A percentile compares a stretch with the other conserved stretches of the same genome.
phyloP scores from a whole-genome alignment of 2,329 filamentous ascomycete species.

The Verruconis gallopava region DNA sequence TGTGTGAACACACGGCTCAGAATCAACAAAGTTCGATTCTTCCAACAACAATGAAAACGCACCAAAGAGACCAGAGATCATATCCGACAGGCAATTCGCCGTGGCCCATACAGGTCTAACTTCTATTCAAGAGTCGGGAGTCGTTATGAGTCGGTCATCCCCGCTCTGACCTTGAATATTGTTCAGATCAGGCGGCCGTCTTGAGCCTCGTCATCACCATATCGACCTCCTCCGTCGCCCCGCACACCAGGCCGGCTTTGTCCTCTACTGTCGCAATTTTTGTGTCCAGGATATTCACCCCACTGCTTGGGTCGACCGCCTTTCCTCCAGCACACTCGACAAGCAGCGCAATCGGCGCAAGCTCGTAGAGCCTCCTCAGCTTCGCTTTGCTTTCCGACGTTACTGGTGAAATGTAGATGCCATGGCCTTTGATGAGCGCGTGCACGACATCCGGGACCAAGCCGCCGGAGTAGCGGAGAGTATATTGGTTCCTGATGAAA shows the following conservation, averaged over 20 bases:
- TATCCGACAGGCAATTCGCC: too few species aligned
- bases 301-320: constrained; percentile 37
- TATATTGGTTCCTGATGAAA: constrained; percentile 43
- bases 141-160: too few species aligned
- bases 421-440: constrained; percentile 47
- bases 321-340: constrained; percentile 46
- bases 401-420: constrained; percentile 47
- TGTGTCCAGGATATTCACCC: background rate
- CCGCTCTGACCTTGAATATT: too few species aligned
- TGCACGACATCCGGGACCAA: constrained; percentile 50
- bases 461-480: constrained; percentile 47
- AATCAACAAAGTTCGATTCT: too few species aligned
- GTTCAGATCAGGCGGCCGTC: too few species aligned
- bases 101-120: too few species aligned
- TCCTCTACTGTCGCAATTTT: background rate
- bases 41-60: too few species aligned
- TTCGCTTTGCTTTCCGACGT: constrained; percentile 41
- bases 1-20: too few species aligned
- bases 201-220: too few species aligned
- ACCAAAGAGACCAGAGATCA: too few species aligned
- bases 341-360: constrained; percentile 46
- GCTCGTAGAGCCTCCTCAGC: constrained; percentile 45
- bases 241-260: background rate
- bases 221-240: constrained; percentile 2
- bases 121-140: too few species aligned